Percentiles rank a stretch among this genome's conserved stretches.
Evolutionary conservation across 371 early-diverging fungal species (phyloP).

Genomic region (Conidiobolus coronatus): DNA sequence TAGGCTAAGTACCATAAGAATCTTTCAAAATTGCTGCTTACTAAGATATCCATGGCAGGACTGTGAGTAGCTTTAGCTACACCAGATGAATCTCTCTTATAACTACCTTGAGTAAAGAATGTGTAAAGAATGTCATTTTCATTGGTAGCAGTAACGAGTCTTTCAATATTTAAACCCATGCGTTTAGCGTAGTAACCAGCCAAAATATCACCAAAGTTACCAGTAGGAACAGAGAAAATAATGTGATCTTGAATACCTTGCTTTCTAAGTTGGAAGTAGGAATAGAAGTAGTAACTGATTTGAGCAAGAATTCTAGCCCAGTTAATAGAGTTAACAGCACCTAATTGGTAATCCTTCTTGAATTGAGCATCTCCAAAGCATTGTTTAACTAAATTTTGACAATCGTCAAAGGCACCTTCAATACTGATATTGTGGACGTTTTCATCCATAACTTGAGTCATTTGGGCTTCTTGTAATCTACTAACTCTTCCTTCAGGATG

Average conservation of each 20-base stretch:
- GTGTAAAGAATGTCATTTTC: slow-evolving; percentile 90
- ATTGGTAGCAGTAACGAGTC: slow-evolving; percentile 79
- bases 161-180: slow-evolving; percentile 75
- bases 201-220: slow-evolving; percentile 95
- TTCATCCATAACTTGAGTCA: slow-evolving; percentile 80
- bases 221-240: slow-evolving; percentile 85
- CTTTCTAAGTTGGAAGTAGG: slow-evolving; percentile 50
- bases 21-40: slow-evolving; percentile 92
- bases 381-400: slow-evolving; percentile 85
- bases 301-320: slow-evolving; percentile 94
- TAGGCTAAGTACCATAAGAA: slow-evolving; percentile 64
- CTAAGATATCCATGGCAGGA: slow-evolving; percentile 96
- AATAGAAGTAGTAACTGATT: slow-evolving; percentile 83
- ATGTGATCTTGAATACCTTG: slow-evolving; percentile 12
- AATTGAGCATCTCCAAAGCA: slow-evolving; percentile 64
- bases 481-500: slow-evolving; percentile 79
- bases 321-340: slow-evolving; percentile 96
- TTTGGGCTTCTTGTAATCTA: slow-evolving; percentile 89
- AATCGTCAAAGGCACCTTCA: slow-evolving; percentile 90
- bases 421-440: slow-evolving; percentile 86
- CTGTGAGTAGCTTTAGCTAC: slow-evolving; percentile 56
- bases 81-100: slow-evolving; percentile 32
- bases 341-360: slow-evolving; percentile 49
- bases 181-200: slow-evolving; percentile 81
- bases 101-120: slow-evolving; percentile 70